These are phyloP conservation scores for Mucor lusitanicus DNA, from an alignment of 371 early-diverging fungal species.

Conservation along the genomic window DNA sequence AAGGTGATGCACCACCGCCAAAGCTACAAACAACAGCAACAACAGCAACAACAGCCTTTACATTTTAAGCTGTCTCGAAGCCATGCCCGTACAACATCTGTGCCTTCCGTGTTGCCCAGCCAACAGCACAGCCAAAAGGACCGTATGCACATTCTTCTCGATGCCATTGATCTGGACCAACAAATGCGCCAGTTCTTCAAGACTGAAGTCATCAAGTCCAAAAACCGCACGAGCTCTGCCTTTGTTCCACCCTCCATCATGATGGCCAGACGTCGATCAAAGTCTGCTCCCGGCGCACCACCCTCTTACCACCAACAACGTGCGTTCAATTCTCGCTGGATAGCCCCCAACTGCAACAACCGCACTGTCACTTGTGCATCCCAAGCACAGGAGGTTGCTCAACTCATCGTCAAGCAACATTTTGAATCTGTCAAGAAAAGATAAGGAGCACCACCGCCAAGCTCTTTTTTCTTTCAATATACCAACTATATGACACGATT, in stretches of 20 bases:
- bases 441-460: not conserved
- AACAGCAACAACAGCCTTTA: not conserved
- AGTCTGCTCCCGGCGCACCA: constrained; percentile 49
- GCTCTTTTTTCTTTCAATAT: not conserved
- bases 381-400: constrained; percentile 26
- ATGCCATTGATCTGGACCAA: constrained; percentile 53
- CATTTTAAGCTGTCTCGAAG: constrained; percentile 13
- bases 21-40: not conserved
- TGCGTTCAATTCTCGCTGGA: constrained; percentile 26
- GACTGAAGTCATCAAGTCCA: constrained; percentile 39
- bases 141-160: constrained; percentile 39
- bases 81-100: constrained; percentile 40
- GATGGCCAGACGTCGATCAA: constrained; percentile 35
- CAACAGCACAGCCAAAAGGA: constrained; percentile 17
- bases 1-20: not conserved
- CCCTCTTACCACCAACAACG: constrained; percentile 27
- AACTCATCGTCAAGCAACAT: constrained; percentile 29
- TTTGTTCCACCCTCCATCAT: constrained; percentile 12
- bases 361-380: constrained; percentile 18
- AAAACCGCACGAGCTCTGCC: constrained; percentile 1
- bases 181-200: constrained; percentile 44
- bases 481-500: not conserved
- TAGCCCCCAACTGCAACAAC: constrained; percentile 1
- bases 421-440: constrained; percentile 28
- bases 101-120: constrained; percentile 41